Evolutionary conservation across 306 rosid genomes (phyloP), one percentile per base, ranked within the genome.

Genomic region (Argentina anserina): DNA sequence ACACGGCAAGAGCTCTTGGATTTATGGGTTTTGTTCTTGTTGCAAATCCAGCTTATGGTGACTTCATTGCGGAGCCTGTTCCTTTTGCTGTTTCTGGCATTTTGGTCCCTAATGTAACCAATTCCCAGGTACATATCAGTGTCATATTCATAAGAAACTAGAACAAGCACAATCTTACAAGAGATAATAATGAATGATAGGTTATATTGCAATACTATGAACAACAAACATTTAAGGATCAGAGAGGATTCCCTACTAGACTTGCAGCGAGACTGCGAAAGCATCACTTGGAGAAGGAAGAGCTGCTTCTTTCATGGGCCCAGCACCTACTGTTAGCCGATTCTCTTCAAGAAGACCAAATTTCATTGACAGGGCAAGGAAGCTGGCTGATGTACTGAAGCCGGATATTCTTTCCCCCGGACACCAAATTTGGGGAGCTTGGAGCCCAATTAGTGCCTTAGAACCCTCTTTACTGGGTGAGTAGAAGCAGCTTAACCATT

Each of bases 361-460:
- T 86, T 75, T 88, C 75, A 74, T 80, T 33, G 88, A 94, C 80
- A 45, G 6, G 1, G 61, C 75, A 1, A 88, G 50, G 42, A 80
- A 29, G 65, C 84, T 59, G 55, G 77, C 83, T 46, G 96, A 91
- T 81, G 90, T 94, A 2, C 86, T 94, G 26, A 94, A 91, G 85
- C 98, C 98, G 17, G 98, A 94, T 76, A 72, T 94, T 84, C 87
- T 94, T 73, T 95, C 96, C 43, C 98, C 97, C 6, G 97, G 98
- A 7, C 92, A 94, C 75, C 96, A 89, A 82, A 74, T 94, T 43
- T 91, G 98, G 98, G 98, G 86, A 43, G 98, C 98, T 42, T 94
- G 95, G 92, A 85, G 84, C 76, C 97, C 97, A 67, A 40, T 84
- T 0, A 94, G 98, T 49, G 90, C 85, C 84, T 76, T 40, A 11